Conservation (phyloP, 2,329 filamentous ascomycete species). For the Alternaria postmessia region DNA sequence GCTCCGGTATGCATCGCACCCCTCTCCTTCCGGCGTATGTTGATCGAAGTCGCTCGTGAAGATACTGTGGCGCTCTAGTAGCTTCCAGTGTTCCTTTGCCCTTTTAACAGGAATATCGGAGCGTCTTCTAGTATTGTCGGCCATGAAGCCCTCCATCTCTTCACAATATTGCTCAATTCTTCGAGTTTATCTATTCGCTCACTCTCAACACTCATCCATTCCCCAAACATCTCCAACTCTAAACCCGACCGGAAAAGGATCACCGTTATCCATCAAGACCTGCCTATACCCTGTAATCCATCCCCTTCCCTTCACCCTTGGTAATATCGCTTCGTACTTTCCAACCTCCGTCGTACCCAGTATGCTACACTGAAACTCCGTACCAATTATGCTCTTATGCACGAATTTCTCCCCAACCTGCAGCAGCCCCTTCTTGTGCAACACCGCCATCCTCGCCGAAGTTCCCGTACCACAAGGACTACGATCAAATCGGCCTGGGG, state of each 20-base stretch:
- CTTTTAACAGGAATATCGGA: background rate
- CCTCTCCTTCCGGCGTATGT: background rate
- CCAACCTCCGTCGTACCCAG: conserved; percentile 51
- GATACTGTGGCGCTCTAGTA: background rate
- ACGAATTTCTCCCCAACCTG: conserved; percentile 49
- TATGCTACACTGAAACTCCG: conserved; percentile 54
- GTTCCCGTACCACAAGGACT: conserved; percentile 59
- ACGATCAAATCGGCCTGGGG: conserved; percentile 57
- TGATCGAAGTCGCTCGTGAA: background rate
- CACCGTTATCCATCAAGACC: conserved; percentile 54
- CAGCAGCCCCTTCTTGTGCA: conserved; percentile 54
- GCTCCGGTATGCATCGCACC: background rate
- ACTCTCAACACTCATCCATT: background rate
- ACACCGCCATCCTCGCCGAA: conserved; percentile 54
- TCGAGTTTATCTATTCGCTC: background rate
- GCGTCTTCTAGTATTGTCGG: no score
- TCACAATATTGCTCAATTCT: background rate
- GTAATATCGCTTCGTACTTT: conserved; percentile 51
- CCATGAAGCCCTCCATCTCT: background rate
- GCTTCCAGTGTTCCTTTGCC: background rate
- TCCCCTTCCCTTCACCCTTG: conserved; percentile 54
- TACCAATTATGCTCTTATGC: conserved; percentile 55
- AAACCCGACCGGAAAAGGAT: conserved; percentile 56
- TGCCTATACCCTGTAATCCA: conserved; percentile 59
- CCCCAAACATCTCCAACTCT: conserved; percentile 46